Percentiles rank a stretch among this genome's conserved stretches.
phyloP scores from a whole-genome alignment of 108 stramenopile species.

The Cyclotella baltica region DNA sequence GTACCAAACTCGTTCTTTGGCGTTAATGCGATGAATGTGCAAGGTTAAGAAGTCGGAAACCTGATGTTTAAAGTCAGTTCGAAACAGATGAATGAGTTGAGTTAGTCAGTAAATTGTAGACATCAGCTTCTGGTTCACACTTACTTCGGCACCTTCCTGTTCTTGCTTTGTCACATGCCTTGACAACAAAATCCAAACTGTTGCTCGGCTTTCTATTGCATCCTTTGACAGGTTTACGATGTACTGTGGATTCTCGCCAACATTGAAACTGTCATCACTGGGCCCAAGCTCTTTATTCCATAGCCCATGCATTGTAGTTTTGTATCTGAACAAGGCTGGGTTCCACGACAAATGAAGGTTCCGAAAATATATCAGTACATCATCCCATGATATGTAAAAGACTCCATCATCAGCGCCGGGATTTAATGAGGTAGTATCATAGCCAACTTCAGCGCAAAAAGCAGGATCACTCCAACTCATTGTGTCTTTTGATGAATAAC shows the following conservation, averaged over 20 bases:
- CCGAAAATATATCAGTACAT: constrained; percentile 78
- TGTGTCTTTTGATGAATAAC: constrained; percentile 59
- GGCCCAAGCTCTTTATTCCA: constrained; percentile 71
- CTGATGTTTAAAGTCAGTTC: constrained; percentile 13
- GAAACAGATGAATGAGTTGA: background rate
- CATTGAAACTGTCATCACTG: constrained; percentile 69
- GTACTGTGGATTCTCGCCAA: constrained; percentile 88
- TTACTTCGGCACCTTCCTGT: constrained; percentile 72
- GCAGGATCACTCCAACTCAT: constrained; percentile 57
- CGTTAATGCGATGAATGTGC: constrained; percentile 65
- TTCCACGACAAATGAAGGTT: constrained; percentile 83
- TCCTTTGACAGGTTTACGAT: constrained; percentile 62
- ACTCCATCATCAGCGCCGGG: constrained; percentile 84
- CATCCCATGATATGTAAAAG: constrained; percentile 91
- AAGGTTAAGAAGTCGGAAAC: constrained; percentile 65
- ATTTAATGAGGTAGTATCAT: constrained; percentile 57
- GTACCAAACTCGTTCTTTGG: constrained; percentile 67
- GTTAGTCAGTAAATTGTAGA: background rate
- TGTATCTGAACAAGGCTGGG: constrained; percentile 65
- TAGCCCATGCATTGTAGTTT: constrained; percentile 57
- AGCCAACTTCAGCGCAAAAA: constrained; percentile 65
- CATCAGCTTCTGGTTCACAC: background rate
- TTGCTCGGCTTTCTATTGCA: constrained; percentile 61
- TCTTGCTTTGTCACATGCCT: constrained; percentile 85
- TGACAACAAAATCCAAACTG: constrained; percentile 77